Percentiles rank a stretch among this genome's conserved stretches.
Evolutionary conservation across 2,329 filamentous ascomycete species (phyloP).

Genomic region (Fusarium nelsonii): DNA sequence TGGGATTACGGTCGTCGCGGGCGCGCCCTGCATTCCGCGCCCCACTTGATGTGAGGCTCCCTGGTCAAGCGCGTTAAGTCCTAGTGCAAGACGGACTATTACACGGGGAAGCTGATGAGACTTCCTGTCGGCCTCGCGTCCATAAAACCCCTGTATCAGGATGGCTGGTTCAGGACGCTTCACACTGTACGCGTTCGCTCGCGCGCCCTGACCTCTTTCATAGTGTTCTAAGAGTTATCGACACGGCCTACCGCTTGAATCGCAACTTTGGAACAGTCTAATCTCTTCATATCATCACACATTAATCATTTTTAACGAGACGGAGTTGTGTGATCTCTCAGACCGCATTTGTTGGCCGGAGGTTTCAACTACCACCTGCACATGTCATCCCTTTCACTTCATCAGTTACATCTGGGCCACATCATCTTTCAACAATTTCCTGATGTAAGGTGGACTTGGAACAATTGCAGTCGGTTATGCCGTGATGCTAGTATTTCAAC

Average conservation of each 20-base stretch:
- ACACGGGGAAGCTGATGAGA: constrained; percentile 40
- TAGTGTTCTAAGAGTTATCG: constrained; percentile 5
- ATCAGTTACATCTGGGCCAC: constrained; percentile 17
- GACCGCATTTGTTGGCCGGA: constrained; percentile 24
- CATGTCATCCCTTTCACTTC: neutral
- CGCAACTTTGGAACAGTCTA: constrained; percentile 43
- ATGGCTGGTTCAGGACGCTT: neutral
- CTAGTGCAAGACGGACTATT: constrained; percentile 34
- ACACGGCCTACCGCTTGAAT: constrained; percentile 45
- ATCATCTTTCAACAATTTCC: constrained; percentile 28
- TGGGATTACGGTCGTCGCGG: constrained; percentile 34
- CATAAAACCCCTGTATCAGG: constrained; percentile 24
- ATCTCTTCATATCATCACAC: constrained; percentile 45
- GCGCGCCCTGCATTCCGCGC: constrained; percentile 45
- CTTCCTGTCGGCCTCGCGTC: constrained; percentile 37
- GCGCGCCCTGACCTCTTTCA: neutral
- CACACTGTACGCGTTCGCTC: constrained; percentile 48
- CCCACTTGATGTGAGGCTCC: constrained; percentile 45
- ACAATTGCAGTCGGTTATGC: constrained; percentile 22
- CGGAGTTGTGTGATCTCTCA: constrained; percentile 26
- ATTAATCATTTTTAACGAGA: constrained; percentile 17
- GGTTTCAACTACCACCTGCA: constrained; percentile 4
- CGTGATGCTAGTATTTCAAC: constrained; percentile 5
- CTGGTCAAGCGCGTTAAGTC: constrained; percentile 35
- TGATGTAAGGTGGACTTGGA: constrained; percentile 8